Percentiles rank a stretch among this genome's conserved stretches.
Conservation (phyloP, 2,329 filamentous ascomycete species). For the Diaporthe amygdali region DNA sequence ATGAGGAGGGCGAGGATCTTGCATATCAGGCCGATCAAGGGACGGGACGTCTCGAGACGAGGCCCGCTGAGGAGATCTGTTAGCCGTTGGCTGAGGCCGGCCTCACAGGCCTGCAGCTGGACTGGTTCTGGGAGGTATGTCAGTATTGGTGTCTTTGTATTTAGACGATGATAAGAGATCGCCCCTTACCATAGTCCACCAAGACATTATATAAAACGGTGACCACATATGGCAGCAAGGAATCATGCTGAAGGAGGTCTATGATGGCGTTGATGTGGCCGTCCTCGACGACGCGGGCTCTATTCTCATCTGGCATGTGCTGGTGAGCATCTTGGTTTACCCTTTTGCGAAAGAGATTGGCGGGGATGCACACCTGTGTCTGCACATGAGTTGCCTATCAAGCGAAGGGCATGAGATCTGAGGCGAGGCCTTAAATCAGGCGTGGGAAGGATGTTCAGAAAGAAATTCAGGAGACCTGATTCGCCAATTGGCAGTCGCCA, state of each 20-base stretch:
- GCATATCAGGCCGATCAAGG: slow-evolving; percentile 58
- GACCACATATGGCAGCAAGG: slow-evolving; percentile 56
- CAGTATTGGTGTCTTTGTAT: slow-evolving; percentile 17
- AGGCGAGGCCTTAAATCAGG: slow-evolving; percentile 46
- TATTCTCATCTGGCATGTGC: slow-evolving; percentile 57
- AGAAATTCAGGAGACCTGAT: slow-evolving; percentile 63
- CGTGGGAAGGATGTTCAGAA: slow-evolving; percentile 51
- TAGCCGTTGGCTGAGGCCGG: slow-evolving; percentile 54
- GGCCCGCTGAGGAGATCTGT: slow-evolving; percentile 54
- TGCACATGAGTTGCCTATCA: slow-evolving; percentile 68
- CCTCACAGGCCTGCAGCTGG: slow-evolving; percentile 59
- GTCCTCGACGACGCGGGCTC: slow-evolving; percentile 57
- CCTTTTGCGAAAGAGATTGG: not conserved
- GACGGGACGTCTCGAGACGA: slow-evolving; percentile 44
- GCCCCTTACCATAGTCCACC: slow-evolving; percentile 63
- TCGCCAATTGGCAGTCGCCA: slow-evolving; percentile 64
- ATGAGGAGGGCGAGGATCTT: slow-evolving; percentile 62
- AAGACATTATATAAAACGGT: slow-evolving; percentile 68
- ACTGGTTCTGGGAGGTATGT: slow-evolving; percentile 54
- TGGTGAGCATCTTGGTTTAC: not conserved
- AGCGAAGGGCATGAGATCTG: slow-evolving; percentile 59
- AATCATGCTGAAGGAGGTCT: slow-evolving; percentile 50
- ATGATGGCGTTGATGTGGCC: slow-evolving; percentile 54
- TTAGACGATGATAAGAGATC: not conserved
- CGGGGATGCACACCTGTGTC: slow-evolving; percentile 52